These are phyloP conservation scores for Chrysosporium keratinophilum DNA, from an alignment of 2,329 filamentous ascomycete genomes.

Conservation along the genomic window DNA sequence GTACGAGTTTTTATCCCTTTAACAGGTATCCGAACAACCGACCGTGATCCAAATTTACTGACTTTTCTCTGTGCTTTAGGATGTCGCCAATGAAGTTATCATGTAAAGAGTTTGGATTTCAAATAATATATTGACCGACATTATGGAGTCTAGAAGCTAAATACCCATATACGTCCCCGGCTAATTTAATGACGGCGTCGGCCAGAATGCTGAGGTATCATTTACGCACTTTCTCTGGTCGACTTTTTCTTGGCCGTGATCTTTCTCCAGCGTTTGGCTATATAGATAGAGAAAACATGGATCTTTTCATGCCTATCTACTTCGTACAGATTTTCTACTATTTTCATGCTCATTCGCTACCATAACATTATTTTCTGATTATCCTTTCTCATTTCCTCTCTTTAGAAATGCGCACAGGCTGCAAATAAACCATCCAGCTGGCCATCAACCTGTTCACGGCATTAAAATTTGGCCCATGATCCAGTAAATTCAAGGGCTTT, in stretches of 20 bases:
- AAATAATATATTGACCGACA: neutral
- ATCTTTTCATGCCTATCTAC: neutral
- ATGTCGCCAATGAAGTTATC: conserved; percentile 63
- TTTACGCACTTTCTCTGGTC: neutral
- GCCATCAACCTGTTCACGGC: neutral
- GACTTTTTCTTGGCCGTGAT: neutral
- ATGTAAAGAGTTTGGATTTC: conserved; percentile 46
- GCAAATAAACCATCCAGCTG: neutral
- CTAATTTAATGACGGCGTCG: neutral
- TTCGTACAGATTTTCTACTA: neutral
- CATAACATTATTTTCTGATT: neutral
- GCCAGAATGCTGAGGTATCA: neutral
- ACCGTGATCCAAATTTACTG: conserved; percentile 22
- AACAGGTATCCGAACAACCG: neutral
- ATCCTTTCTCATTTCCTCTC: neutral
- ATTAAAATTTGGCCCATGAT: no score
- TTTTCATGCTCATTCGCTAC: neutral
- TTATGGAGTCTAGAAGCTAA: neutral
- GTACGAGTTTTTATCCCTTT: conserved; percentile 43
- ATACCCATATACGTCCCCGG: neutral
- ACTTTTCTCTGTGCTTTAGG: conserved; percentile 41
- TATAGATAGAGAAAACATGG: neutral
- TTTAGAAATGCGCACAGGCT: neutral
- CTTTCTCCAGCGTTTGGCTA: neutral
- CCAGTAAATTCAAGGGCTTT: no score